Evolutionary conservation across 805 yeast genomes (phyloP), one percentile per base, ranked within the genome.

Genomic region (Candida peoriensis): DNA sequence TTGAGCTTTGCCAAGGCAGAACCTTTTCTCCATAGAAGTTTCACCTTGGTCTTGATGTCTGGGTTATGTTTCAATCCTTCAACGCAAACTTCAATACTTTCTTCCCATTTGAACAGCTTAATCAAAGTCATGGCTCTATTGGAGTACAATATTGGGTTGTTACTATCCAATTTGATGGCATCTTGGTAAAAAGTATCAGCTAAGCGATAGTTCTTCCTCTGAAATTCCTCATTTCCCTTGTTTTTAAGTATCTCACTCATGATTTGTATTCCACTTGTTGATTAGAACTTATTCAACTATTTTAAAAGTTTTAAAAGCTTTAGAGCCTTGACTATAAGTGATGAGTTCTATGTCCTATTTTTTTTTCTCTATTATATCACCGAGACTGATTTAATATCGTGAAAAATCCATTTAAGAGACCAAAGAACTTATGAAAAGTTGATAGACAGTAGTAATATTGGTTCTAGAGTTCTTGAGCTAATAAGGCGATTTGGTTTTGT

Each of bases 51-150:
- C 25, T 60, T 62, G 0, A 26, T 22, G 11, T 60, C 60, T 3
- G 58, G 47, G 5, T 47, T 52, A 5, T 32, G 14, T 1, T 38
- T 30, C 12, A 81, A 54, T 0, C 85, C 89, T 12, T 48, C 47
- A 9, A 68, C 54, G 40, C 83, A 71, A 38, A 72, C 77, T 14
- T 55, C 51, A 4, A 71, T 47, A 3, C 80, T 84, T 13, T 69
- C 57, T 3, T 54, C 46, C 66, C 70, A 77, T 21, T 70, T 67
- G 6, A 60, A 47, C 4, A 76, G 51, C 37, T 77, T 76, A 26
- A 81, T 51, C 42, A 71, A 66, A n/a, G 85, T 66, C 63, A 77
- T 76, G 0, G 93, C 82, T 28, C 81, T 58, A 50, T 83, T 83
- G n/a, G 89, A 72, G 50, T 68, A 77, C 1, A 77, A 59, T 0